A percentile compares a stretch with the other conserved stretches of the same genome.
Conservation (phyloP, 75 land plant species). For the Sequoia sempervirens region DNA sequence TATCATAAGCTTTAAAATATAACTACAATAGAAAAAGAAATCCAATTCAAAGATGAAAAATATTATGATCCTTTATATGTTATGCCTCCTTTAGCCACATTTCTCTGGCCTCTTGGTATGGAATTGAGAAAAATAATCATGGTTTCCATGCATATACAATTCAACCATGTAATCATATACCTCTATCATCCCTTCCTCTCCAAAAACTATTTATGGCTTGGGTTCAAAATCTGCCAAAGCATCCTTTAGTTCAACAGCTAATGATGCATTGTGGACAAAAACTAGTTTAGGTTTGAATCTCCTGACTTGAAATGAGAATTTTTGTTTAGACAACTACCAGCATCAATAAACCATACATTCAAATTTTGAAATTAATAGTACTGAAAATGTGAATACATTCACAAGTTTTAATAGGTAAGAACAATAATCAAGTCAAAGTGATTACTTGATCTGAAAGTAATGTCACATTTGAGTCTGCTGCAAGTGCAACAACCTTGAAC, state of each 20-base stretch:
- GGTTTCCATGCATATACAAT: neutral
- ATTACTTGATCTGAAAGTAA: conserved; percentile 93
- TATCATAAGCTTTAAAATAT: conserved; percentile 6
- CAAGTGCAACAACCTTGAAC: conserved; percentile 86
- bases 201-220: conserved; percentile 83
- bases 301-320: conserved; percentile 45
- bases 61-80: neutral
- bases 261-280: conserved; percentile 59
- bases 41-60: neutral
- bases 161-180: conserved; percentile 23
- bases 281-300: conserved; percentile 84
- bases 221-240: conserved; percentile 71
- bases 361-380: neutral
- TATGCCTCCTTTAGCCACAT: neutral
- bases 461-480: conserved; percentile 94
- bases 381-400: conserved; percentile 2
- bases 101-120: neutral
- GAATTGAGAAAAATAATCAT: neutral
- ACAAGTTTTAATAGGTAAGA: neutral
- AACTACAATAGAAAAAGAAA: neutral
- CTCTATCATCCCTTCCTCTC: conserved; percentile 90
- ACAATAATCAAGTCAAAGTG: neutral
- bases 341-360: neutral
- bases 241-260: conserved; percentile 74
- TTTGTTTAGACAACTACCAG: neutral